Evolutionary conservation across 768 basidiomycete species (phyloP).

Genomic region (Crucibulum laeve): DNA sequence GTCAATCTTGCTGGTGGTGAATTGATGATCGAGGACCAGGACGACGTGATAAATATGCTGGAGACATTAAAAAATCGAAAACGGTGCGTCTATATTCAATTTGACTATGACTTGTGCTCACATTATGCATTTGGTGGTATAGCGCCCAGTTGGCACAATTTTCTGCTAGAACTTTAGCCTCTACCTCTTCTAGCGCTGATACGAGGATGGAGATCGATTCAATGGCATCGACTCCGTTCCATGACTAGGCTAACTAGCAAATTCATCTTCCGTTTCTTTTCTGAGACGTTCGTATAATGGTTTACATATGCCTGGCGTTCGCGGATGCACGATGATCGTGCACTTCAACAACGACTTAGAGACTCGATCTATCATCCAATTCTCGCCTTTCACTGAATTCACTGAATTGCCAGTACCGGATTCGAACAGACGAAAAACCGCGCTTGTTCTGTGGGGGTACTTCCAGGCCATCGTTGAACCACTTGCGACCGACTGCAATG

Average conservation of each 20-base stretch:
- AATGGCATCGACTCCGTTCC: conserved; percentile 65
- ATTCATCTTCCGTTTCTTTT: too few species aligned
- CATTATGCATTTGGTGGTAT: neutral
- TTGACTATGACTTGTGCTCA: conserved; percentile 1
- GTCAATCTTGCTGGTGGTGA: conserved; percentile 67
- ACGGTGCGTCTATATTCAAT: conserved; percentile 32
- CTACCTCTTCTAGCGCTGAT: conserved; percentile 18
- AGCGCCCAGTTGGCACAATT: conserved; percentile 58
- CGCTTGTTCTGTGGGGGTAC: too few species aligned
- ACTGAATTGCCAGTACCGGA: too few species aligned
- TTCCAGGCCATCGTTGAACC: too few species aligned
- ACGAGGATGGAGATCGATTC: conserved; percentile 68
- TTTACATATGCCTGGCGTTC: too few species aligned
- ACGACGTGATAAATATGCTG: conserved; percentile 67
- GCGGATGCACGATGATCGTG: too few species aligned
- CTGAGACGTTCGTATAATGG: too few species aligned
- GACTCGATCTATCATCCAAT: too few species aligned
- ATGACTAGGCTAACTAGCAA: conserved; percentile 20
- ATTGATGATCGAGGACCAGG: conserved; percentile 62
- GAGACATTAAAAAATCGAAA: conserved; percentile 60
- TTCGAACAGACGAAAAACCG: too few species aligned
- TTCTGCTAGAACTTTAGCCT: conserved; percentile 32
- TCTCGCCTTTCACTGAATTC: too few species aligned
- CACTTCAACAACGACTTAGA: too few species aligned
- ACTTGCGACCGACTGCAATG: too few species aligned